Base-by-base conservation (phyloP, 805 yeast genomes). In the Myxozyma lipomycoides region DNA sequence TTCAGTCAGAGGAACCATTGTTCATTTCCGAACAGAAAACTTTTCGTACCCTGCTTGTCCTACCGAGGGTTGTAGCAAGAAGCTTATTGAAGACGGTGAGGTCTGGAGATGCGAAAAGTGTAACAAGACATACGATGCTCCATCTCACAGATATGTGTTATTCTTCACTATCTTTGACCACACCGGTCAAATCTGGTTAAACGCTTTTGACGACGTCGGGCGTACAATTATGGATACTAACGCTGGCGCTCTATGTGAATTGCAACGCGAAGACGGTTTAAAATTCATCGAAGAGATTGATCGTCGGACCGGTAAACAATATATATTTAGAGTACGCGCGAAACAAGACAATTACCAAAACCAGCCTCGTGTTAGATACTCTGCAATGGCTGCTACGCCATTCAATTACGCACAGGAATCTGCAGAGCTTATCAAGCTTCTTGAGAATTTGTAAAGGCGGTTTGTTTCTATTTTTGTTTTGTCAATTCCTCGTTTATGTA, bases 71-170 rank as follows among this genome's bases (percentile, higher is more conserved):
- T 93, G 98, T 73, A 83, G 83, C 66, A 82, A 89, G 64, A 93
- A 93, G 70, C 87, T 89, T 26, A 71, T 84, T 40, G 86, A 86
- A 63, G 82, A 78, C 48, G 87, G 58, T 28, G 45, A 84, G 12
- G 73, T 82, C 17, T 90, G 95, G 95, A 80, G 95, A 67, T 93
- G 98, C 73, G 98, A 90, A 66, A 84, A 84, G 67, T 90, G 98
- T 76, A 83, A 86, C 62, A 73, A 78, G 49, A 78, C 78, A 55
- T 83, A 79, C 64, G 73, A 77, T 1, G 76, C 74, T 42, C 97
- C 98, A 18, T 72, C 76, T 43, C 82, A 86, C 71, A 78, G 98
- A 67, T 93, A 86, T 61, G 81, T 89, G 46, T 67, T 91, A 61
- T 82, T 84, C n/a, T 67, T 81, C 41, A 79, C 87, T 2, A 77